These are phyloP conservation scores for Ophiostoma piceae DNA, from an alignment of 2,329 filamentous ascomycete genomes.

Conservation along the genomic window DNA sequence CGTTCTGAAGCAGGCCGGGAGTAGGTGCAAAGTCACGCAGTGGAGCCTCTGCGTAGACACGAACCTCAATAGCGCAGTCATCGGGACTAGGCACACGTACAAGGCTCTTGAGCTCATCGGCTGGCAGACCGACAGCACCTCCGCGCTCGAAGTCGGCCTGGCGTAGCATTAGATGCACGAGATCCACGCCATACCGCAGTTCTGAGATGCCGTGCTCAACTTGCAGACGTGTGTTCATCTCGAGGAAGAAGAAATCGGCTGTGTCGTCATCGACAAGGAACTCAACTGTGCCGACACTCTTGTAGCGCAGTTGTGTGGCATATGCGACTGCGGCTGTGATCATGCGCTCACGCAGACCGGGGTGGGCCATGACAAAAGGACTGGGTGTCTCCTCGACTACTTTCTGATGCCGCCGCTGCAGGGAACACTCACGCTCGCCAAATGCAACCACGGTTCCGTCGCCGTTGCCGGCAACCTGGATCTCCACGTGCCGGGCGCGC, in stretches of 20 bases:
- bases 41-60: neutral
- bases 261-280: conserved; percentile 22
- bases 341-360: conserved; percentile 24
- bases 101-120: conserved; percentile 3
- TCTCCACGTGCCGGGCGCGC: conserved; percentile 56
- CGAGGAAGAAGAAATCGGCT: conserved; percentile 24
- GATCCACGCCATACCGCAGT: conserved; percentile 36
- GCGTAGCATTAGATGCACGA: conserved; percentile 34
- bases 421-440: conserved; percentile 57
- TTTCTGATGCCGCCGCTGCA: conserved; percentile 59
- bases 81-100: neutral
- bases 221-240: conserved; percentile 33
- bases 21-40: neutral
- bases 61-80: conserved; percentile 38
- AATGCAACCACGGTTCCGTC: conserved; percentile 51
- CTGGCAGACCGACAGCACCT: conserved; percentile 35
- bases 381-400: conserved; percentile 61
- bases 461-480: conserved; percentile 58
- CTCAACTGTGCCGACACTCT: conserved; percentile 25
- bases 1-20: neutral
- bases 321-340: conserved; percentile 27
- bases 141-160: conserved; percentile 44
- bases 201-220: conserved; percentile 46
- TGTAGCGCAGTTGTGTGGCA: conserved; percentile 18
- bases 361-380: conserved; percentile 39